Conservation (phyloP, 257 asterid species). For the Cinchona pubescens region DNA sequence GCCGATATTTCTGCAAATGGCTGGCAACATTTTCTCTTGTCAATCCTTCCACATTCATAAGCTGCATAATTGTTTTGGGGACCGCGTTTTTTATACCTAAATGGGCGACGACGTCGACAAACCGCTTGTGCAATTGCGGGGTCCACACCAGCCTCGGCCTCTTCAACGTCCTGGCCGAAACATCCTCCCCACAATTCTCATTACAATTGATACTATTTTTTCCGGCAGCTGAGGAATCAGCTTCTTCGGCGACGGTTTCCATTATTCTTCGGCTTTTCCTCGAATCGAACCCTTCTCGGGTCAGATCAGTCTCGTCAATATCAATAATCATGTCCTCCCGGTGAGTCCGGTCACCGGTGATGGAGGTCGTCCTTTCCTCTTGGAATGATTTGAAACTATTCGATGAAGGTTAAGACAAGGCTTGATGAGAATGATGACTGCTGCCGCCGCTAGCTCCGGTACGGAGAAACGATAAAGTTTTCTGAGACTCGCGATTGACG, state of each 20-base stretch:
- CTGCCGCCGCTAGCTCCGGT: slow-evolving; percentile 17
- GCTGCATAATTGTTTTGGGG: slow-evolving; percentile 87
- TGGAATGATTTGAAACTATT: slow-evolving; percentile 36
- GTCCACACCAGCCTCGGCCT: slow-evolving; percentile 95
- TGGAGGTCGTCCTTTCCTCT: slow-evolving; percentile 15
- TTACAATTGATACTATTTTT: not conserved
- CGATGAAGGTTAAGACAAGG: slow-evolving; percentile 20
- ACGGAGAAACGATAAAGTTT: slow-evolving; percentile 56
- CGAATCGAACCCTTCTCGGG: slow-evolving; percentile 57
- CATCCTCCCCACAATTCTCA: slow-evolving; percentile 49
- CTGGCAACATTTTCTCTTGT: slow-evolving; percentile 92
- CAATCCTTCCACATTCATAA: slow-evolving; percentile 93
- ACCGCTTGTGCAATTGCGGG: slow-evolving; percentile 86
- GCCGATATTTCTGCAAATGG: slow-evolving; percentile 82
- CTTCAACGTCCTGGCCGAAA: slow-evolving; percentile 60
- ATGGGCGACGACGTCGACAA: slow-evolving; percentile 84
- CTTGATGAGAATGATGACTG: slow-evolving; percentile 20
- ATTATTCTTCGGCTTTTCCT: slow-evolving; percentile 45
- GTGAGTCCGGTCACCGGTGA: slow-evolving; percentile 7
- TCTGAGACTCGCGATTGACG: slow-evolving; percentile 73
- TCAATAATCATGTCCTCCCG: slow-evolving; percentile 28
- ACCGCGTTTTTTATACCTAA: slow-evolving; percentile 81
- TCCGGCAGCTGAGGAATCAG: slow-evolving; percentile 29
- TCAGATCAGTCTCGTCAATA: slow-evolving; percentile 35
- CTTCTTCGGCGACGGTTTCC: slow-evolving; percentile 35